Evolutionary conservation across 1,284 basidiomycete genomes (phyloP), one percentile per base, ranked within the genome.

Genomic region (Tetrapyrgos nigripes): DNA sequence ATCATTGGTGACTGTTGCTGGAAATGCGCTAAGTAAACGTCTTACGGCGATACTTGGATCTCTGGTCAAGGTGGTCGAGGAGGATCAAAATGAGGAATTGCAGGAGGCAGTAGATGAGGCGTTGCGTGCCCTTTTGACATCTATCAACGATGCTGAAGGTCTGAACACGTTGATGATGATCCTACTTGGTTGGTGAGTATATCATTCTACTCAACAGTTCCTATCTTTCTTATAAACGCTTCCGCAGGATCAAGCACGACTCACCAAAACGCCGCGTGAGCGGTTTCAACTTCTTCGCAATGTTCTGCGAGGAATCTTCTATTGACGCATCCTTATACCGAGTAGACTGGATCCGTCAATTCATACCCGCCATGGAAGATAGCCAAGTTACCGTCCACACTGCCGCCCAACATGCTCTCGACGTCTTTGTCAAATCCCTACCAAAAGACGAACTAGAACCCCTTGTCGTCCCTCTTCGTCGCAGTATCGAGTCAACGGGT

Each of bases 271-370:
- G 94, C 40, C 88, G 95, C 48, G 85, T 90, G 50, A 94, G 87
- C 59, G 90, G 91, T 3, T 93, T 90, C 75, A 81, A 86, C 49
- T 76, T 96, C 58, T 93, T 97, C 70, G 80, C 85, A 4, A 79
- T 84, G 1, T 94, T 97, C 78, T 97, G 93, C 70, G 86, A 93
- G 67, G 88, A 86, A 54, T 91, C 91, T 4, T 83, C 89, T 47
- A 77, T 93, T 43, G 95, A 97, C 70, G 83, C 86, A 0, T 88
- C 91, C 0, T 73, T 94, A 17, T 99, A 98, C 74, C 87, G 92
- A 17, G 81, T 96, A 57, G 96, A 98, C 74, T 98, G 96, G 95
- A 86, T 99, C 59, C 89, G 96, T n/a, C 93, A 96, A 66, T 83
- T 99, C 14, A 81, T 99, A 3, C 86, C 93, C 0, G 78, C 94